Evolutionary conservation across 495 filamentous ascomycete genomes (phyloP).

Genomic region (Cercophora sp.): DNA sequence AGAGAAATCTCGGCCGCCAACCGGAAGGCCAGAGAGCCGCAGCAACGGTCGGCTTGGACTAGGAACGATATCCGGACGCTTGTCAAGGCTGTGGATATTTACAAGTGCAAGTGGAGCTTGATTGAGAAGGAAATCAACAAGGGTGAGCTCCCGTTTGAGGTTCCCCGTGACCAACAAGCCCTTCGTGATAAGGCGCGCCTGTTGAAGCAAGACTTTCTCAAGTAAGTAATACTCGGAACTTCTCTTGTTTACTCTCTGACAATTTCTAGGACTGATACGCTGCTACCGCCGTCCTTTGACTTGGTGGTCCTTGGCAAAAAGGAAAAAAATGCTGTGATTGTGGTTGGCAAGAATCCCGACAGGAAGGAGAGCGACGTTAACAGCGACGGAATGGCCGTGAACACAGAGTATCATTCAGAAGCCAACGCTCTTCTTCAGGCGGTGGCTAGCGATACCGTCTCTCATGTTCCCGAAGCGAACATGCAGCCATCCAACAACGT

Average conservation of each 20-base stretch:
- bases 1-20: constrained; percentile 23
- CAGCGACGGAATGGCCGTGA: constrained; percentile 25
- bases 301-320: constrained; percentile 46
- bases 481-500: no score
- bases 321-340: constrained; percentile 40
- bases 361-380: constrained; percentile 39
- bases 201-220: constrained; percentile 56
- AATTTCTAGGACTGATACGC: constrained; percentile 28
- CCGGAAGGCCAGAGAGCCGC: constrained; percentile 29
- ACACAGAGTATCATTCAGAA: constrained; percentile 24
- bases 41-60: constrained; percentile 45
- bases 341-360: constrained; percentile 39
- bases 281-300: constrained; percentile 47
- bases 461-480: no score
- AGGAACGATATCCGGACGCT: constrained; percentile 46
- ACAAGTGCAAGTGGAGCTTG: constrained; percentile 50
- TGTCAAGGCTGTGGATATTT: constrained; percentile 43
- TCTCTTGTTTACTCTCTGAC: no score
- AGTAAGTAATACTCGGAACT: constrained; percentile 45
- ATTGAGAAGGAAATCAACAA: constrained; percentile 41
- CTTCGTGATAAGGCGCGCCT: constrained; percentile 66
- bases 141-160: constrained; percentile 33
- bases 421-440: no score
- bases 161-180: constrained; percentile 53
- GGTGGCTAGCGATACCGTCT: no score